Base-by-base conservation (phyloP, 2,329 filamentous ascomycete genomes). In the Nothophaeocryptopus gaeumannii region DNA sequence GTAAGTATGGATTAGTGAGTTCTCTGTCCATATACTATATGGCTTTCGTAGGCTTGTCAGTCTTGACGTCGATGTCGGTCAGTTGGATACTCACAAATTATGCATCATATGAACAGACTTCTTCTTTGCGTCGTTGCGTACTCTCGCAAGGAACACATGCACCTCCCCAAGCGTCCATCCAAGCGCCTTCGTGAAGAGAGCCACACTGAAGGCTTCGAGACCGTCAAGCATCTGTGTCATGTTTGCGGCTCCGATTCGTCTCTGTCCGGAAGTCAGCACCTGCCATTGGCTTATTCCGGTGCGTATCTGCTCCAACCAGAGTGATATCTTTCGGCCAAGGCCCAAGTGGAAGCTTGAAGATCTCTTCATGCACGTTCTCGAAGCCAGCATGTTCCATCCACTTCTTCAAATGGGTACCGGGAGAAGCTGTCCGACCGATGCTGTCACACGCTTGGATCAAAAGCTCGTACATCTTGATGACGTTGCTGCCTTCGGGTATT, bases 121-220 rank as follows among this genome's bases (percentile, higher is more conserved):
- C 13, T 39, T 37, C 20, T 36, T 32, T n/a, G 34, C 20, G 7
- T 40, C 60, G 39, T 67, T 69, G 39, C 71, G 55, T 5, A 73
- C 63, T 33, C 68, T 62, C 3, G 71, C 69, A 9, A 74, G 60
- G 40, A 71, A 72, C 13, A 72, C 71, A 45, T 72, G 68, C 9
- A 72, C 68, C 46, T 74, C 69, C 4, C 68, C 64, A 15, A 67
- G 64, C 5, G 67, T 67, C 71, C 71, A 74, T 1, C 66, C 67
- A 8, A 70, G 47, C 5, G 67, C 35, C 8, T 67, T 33, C 13
- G 68, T 71, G 47, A 69, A 68, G 40, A 67, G 47, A 26, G 66
- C 67, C 59, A 71, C 58, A 4, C 67, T 59, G 69, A 69, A 73
- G 2, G 66, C 65, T 50, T 72, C 70, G 30, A 72, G 56, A 2